Evolutionary conservation across 2,329 filamentous ascomycete species (phyloP), one percentile per base, ranked within the genome.

Genomic region (Chrysoporthe puriensis): DNA sequence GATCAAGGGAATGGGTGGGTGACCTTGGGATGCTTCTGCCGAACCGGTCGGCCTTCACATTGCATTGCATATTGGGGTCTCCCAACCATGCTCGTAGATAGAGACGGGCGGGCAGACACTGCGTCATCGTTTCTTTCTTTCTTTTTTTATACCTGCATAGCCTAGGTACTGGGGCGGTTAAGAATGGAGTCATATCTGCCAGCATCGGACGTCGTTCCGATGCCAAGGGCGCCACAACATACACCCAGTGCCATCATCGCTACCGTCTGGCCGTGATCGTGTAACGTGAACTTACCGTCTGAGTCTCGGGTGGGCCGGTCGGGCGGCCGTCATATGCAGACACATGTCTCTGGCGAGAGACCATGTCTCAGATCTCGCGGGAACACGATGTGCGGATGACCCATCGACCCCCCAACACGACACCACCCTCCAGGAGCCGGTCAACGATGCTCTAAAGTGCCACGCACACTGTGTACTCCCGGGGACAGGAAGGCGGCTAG

Each of bases 201-300:
- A 57, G 59, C 32, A 54, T 40, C 44, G 44, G 59, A 62, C 26
- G 32, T 32, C 32, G 14, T 62, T 48, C 59, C 44, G 59, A 50
- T 50, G 59, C 59, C 59, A 62, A 46, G 59, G 59, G 26, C 44
- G 44, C 43, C 59, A 46, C 40, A 48, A 61, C 43, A 62, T 14
- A 48, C 43, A 48, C 18, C 26, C 16, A 40, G 59, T 62, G 44
- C 59, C 59, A 44, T 16, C 21, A 48, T 34, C 32, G 42, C 44
- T 42, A 26, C 32, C 18, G 59, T 62, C 44, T 62, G 32, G 50
- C 59, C 14, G 59, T 62, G 59, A 62, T 50, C 44, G 59, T 48
- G 59, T 62, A 62, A 50, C 43, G 50, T 54, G 26, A 32, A 54
- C 50, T 54, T 34, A 32, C 21, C 26, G 13, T 13, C 11, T 54